Conservation (phyloP, 192 early-diverging fungal species). For the Coemansia sp. region DNA sequence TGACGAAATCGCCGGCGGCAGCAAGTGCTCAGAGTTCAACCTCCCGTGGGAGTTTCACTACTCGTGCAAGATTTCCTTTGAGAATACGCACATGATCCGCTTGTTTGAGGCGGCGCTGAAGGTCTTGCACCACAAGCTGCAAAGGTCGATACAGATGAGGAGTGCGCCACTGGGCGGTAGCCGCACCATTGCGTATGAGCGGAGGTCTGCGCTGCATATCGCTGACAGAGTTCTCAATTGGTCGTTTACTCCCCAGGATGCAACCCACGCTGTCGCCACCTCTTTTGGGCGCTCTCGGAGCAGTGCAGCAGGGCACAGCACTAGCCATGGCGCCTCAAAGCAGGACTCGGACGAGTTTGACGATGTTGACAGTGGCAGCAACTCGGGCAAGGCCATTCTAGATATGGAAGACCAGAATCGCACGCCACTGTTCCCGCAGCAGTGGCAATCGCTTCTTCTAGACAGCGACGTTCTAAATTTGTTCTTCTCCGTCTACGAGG, state of each 20-base stretch:
- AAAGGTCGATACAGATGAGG: constrained; percentile 28
- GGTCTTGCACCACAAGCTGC: constrained; percentile 45
- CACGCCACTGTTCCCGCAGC: constrained; percentile 37
- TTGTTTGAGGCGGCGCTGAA: constrained; percentile 52
- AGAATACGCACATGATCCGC: constrained; percentile 33
- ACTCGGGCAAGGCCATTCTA: constrained; percentile 24
- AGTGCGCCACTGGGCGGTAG: constrained; percentile 7
- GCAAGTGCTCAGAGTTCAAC: constrained; percentile 51
- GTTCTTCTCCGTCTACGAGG: constrained; percentile 54
- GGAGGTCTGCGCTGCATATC: constrained; percentile 48
- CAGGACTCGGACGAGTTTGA: constrained; percentile 1
- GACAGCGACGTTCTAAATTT: constrained; percentile 37
- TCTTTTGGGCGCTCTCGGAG: constrained; percentile 32
- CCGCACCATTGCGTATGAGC: constrained; percentile 44
- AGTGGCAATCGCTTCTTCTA: constrained; percentile 47
- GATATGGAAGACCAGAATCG: constrained; percentile 32
- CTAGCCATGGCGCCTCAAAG: background rate
- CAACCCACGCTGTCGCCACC: constrained; percentile 21
- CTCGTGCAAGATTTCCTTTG: constrained; percentile 48
- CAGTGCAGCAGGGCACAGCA: background rate
- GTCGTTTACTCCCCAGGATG: constrained; percentile 38
- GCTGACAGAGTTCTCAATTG: constrained; percentile 42
- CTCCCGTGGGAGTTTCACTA: constrained; percentile 57
- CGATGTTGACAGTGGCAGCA: constrained; percentile 16
- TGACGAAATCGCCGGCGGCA: constrained; percentile 52